Evolutionary conservation across 148 eudicot species (phyloP), one percentile per base, ranked within the genome.

Genomic region (Silene uniflora): DNA sequence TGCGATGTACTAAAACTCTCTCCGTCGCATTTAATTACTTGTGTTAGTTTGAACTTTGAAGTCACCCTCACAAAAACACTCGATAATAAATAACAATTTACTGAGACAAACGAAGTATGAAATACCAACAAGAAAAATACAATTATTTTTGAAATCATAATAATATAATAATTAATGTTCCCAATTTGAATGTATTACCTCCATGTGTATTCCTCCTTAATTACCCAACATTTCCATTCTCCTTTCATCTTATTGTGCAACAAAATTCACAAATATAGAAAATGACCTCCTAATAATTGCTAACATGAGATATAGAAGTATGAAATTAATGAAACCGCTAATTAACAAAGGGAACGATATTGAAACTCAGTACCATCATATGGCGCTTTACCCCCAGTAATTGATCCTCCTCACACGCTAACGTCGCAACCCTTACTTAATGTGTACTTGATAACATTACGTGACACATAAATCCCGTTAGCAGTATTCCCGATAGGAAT

Each of bases 361-460:
- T 9, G 64, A 35, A 18, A 39, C 14, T 35, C 5, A 39, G n/a
- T 29, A 65, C 19, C 46, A 65, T 27, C 44, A 14, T 7, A 27
- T 64, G n/a, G 3, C 44, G 14, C 6, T 16, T 29, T 14, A 64
- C 16, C 42, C 0, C 29, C 44, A 35, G 16, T 66, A 52, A 52
- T 59, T 10, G 25, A 21, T 19, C 65, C 29, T 61, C 12, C 18
- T 87, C 81, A 89, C 21, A 89, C 87, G 59, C 74, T 86, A 74
- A 93, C 98, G 32, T 76, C 19, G 76, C 98, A 93, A 2, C 72
- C 75, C 80, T 81, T 84, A 6, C 69, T 58, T 0, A 91, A 84
- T 84, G 88, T 93, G 75, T 85, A 89, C 84, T 93, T 93, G n/a
- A 91, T 59, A 56, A 81, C 89, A 69, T 76, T 83, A 24, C 72